Conservation (phyloP, 441 rosid genomes). For the Populus hybrid region DNA sequence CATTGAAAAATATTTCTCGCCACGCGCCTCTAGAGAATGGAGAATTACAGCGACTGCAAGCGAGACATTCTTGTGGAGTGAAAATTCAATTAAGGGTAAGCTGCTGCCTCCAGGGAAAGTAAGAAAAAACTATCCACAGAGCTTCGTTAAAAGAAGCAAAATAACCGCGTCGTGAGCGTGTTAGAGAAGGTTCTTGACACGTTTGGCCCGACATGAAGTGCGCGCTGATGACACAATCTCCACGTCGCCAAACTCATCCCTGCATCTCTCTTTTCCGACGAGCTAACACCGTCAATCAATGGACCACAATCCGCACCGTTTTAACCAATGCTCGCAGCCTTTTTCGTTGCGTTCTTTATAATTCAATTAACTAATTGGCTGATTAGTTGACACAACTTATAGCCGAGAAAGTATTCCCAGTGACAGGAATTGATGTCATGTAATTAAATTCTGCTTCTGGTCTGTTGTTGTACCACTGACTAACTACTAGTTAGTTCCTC, state of each 20-base stretch:
- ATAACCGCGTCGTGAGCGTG: slow-evolving; percentile 4
- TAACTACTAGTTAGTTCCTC: no score
- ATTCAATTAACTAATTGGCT: no score
- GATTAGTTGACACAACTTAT: no score
- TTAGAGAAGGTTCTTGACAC: not conserved
- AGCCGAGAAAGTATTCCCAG: no score
- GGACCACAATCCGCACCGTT: slow-evolving; percentile 17
- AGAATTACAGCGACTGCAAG: not conserved
- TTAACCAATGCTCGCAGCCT: not conserved
- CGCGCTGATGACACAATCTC: slow-evolving; percentile 35
- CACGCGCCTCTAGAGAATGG: not conserved
- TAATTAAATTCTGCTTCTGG: no score
- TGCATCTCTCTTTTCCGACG: slow-evolving; percentile 31
- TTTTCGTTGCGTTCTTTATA: no score
- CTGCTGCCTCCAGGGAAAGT: not conserved
- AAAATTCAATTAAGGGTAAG: not conserved
- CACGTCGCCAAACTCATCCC: slow-evolving; percentile 41
- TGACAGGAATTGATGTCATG: no score
- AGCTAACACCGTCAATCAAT: slow-evolving; percentile 16
- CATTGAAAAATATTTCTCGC: not conserved
- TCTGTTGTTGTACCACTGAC: no score
- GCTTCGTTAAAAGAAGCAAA: not conserved
- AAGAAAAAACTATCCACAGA: not conserved
- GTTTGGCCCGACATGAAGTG: slow-evolving; percentile 1
- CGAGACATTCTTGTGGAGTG: not conserved